Evolutionary conservation across 192 early-diverging fungal genomes (phyloP).

Genomic region (Gonapodya prolifera): DNA sequence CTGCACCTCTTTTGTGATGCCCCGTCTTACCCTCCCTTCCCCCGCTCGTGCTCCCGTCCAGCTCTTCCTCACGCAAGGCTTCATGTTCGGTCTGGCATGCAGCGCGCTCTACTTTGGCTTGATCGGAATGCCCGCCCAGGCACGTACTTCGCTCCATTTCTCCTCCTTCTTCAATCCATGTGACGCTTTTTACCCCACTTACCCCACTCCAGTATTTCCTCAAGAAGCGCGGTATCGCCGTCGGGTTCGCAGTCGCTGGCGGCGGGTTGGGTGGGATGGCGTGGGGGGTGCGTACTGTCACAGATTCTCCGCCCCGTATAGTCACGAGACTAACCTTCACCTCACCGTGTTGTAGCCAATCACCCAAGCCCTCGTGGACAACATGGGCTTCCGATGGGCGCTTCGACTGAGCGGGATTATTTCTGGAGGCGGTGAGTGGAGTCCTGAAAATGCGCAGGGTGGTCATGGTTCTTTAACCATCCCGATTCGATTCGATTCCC

Average conservation of each 20-base stretch:
- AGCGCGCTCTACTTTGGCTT: constrained; percentile 54
- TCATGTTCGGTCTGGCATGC: constrained; percentile 37
- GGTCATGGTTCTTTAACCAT: neutral
- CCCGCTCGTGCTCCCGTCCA: constrained; percentile 20
- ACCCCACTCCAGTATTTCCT: constrained; percentile 56
- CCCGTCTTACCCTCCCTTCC: neutral
- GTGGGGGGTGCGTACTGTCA: neutral
- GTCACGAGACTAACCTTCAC: too few relatives aligned
- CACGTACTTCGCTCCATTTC: neutral
- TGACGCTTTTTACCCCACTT: too few relatives aligned
- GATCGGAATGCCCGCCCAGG: constrained; percentile 45
- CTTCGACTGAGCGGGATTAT: constrained; percentile 53
- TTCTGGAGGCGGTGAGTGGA: constrained; percentile 12
- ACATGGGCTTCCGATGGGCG: constrained; percentile 47
- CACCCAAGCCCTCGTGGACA: constrained; percentile 40
- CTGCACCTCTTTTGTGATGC: neutral
- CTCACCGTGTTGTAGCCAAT: constrained; percentile 26
- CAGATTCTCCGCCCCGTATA: too few relatives aligned
- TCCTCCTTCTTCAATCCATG: too few relatives aligned
- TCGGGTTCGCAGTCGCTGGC: constrained; percentile 59
- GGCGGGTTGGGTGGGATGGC: constrained; percentile 60
- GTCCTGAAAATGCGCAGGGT: neutral
- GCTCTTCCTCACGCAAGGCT: constrained; percentile 40
- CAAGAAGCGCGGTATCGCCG: constrained; percentile 49
- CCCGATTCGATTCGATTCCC: neutral